These are phyloP conservation scores for Cryphonectria naterciae DNA, from an alignment of 2,329 filamentous ascomycete genomes.

Conservation along the genomic window DNA sequence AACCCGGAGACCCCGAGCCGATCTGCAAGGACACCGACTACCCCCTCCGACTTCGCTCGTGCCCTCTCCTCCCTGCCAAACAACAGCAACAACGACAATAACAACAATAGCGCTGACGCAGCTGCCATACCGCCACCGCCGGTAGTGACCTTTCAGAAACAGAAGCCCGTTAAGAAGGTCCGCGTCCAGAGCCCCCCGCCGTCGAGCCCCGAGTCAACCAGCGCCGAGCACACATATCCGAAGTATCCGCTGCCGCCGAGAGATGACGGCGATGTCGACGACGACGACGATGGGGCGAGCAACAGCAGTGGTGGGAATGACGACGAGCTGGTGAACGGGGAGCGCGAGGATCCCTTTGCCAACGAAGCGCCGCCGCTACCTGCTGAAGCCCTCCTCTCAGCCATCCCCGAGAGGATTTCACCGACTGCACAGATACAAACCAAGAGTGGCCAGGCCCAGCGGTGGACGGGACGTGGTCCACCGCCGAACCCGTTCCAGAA, in stretches of 20 bases:
- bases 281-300: conserved; percentile 38
- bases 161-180: conserved; percentile 68
- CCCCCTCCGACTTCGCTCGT: conserved; percentile 31
- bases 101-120: not conserved
- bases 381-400: conserved; percentile 31
- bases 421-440: conserved; percentile 13
- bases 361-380: conserved; percentile 33
- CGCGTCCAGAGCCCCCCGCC: conserved; percentile 68
- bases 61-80: conserved; percentile 19
- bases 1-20: not conserved
- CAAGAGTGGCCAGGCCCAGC: conserved; percentile 29
- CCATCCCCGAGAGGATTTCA: not conserved
- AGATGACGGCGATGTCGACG: conserved; percentile 38
- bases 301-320: conserved; percentile 31
- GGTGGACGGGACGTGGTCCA: conserved; percentile 34
- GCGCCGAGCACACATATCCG: conserved; percentile 36
- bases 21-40: conserved; percentile 14
- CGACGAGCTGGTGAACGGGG: conserved; percentile 34
- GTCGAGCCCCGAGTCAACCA: conserved; percentile 58
- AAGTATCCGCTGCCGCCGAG: conserved; percentile 38
- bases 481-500: conserved; percentile 61
- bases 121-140: conserved; percentile 38
- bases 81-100: conserved; percentile 8
- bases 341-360: conserved; percentile 40
- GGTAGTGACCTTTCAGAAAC: conserved; percentile 43